These are phyloP conservation scores for Pyricularia pennisetigena DNA, from an alignment of 2,329 filamentous ascomycete genomes.

Conservation along the genomic window DNA sequence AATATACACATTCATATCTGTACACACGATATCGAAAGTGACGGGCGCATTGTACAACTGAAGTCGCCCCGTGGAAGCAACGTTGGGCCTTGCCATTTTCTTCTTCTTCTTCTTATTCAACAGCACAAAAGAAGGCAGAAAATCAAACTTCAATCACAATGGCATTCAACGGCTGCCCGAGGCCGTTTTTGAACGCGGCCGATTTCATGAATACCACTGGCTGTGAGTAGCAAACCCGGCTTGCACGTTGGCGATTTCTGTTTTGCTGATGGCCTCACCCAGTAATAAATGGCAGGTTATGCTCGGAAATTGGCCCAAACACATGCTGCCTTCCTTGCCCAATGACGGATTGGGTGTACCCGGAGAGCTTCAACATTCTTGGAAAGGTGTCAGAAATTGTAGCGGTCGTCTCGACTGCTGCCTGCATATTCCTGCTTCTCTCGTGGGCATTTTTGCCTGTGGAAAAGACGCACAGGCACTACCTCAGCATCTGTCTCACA, in stretches of 20 bases:
- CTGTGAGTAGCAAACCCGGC: conserved; percentile 7
- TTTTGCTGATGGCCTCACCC: neutral
- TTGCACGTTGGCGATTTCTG: neutral
- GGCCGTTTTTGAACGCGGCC: conserved; percentile 5
- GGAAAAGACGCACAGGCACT: conserved; percentile 86
- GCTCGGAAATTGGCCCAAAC: conserved; percentile 37
- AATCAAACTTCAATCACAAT: neutral
- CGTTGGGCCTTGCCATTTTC: neutral
- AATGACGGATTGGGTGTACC: conserved; percentile 65
- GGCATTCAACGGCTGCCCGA: conserved; percentile 2
- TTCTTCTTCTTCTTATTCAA: neutral
- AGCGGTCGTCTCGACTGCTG: conserved; percentile 62
- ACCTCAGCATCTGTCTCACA: conserved; percentile 81
- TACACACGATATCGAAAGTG: neutral
- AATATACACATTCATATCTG: neutral
- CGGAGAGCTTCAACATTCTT: conserved; percentile 47
- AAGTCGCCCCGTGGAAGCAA: neutral
- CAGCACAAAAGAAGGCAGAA: neutral
- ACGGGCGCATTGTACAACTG: neutral
- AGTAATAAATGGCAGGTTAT: conserved; percentile 50
- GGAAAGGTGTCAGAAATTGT: conserved; percentile 70
- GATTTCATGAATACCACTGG: conserved; percentile 8
- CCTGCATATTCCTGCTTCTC: conserved; percentile 65
- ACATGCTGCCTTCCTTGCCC: conserved; percentile 89
- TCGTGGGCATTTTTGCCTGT: conserved; percentile 75